Evolutionary conservation across 164 flowering plant genomes (phyloP).

Genomic region (Stephania yunnanensis): DNA sequence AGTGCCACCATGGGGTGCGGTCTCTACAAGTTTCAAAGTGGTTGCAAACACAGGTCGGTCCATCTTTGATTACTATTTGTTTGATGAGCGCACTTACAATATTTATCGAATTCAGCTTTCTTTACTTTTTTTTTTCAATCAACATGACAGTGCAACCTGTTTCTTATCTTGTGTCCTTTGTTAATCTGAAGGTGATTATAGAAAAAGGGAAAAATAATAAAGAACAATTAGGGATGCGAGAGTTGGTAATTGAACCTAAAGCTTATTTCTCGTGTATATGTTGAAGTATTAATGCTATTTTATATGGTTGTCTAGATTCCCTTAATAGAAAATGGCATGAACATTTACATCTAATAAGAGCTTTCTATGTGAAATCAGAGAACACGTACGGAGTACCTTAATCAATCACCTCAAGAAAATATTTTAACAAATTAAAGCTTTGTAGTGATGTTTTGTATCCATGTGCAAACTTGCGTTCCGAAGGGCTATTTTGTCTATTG

Average conservation of each 20-base stretch:
- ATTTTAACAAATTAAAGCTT: too few species aligned
- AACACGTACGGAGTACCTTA: too few species aligned
- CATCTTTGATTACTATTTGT: not conserved
- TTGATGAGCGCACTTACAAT: not conserved
- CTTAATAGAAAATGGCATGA: not conserved
- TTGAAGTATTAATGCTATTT: not conserved
- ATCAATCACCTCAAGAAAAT: too few species aligned
- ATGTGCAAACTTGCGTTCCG: too few species aligned
- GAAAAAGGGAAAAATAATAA: too few species aligned
- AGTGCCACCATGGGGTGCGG: constrained; percentile 96
- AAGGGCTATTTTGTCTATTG: too few species aligned
- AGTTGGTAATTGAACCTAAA: too few species aligned
- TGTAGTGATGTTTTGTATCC: too few species aligned
- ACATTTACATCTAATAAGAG: not conserved
- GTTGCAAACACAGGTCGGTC: constrained; percentile 75
- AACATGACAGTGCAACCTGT: not conserved
- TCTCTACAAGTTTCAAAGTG: constrained; percentile 85
- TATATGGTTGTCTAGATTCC: not conserved
- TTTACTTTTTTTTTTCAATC: not conserved
- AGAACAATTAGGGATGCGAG: too few species aligned
- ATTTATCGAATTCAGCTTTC: not conserved
- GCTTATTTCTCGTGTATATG: not conserved
- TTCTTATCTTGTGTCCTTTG: too few species aligned
- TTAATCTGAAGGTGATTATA: too few species aligned
- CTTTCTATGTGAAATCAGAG: too few species aligned